Evolutionary conservation across 352 stramenopile genomes (phyloP).

Genomic region (Globisporangium sylvaticum): DNA sequence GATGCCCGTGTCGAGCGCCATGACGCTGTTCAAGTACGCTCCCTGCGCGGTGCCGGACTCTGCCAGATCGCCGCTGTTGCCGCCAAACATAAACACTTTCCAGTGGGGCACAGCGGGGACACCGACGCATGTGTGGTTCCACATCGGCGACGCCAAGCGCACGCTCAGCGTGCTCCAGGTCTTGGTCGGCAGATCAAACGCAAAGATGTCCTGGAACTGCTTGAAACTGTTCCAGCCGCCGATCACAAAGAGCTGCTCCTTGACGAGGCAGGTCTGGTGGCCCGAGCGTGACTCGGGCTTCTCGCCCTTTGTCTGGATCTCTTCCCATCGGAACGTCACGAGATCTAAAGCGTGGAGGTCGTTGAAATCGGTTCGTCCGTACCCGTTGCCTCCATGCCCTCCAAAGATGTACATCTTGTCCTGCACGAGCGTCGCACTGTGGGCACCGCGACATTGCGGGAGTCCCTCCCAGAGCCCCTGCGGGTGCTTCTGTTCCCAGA

Average conservation of each 20-base stretch:
- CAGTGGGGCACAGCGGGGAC: conserved; percentile 95
- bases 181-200: conserved; percentile 85
- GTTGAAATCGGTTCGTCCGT: conserved; percentile 93
- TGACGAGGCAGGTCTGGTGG: conserved; percentile 89
- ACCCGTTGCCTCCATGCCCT: conserved; percentile 95
- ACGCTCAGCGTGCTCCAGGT: conserved; percentile 80
- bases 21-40: conserved; percentile 86
- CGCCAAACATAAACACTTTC: conserved; percentile 98
- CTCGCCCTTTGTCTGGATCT: conserved; percentile 82
- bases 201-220: conserved; percentile 95
- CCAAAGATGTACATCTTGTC: conserved; percentile 94
- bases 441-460: conserved; percentile 88
- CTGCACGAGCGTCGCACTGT: conserved; percentile 86
- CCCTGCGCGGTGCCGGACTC: conserved; percentile 85
- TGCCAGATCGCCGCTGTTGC: conserved; percentile 92
- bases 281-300: conserved; percentile 91
- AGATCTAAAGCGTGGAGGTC: conserved; percentile 93
- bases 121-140: conserved; percentile 94
- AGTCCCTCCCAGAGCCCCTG: conserved; percentile 88
- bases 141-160: conserved; percentile 69
- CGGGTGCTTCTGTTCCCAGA: conserved; percentile 91
- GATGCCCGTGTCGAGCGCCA: conserved; percentile 90
- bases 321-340: conserved; percentile 89
- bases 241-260: conserved; percentile 92
- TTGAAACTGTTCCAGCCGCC: conserved; percentile 95